Percentiles rank a stretch among this genome's conserved stretches.
Conservation (phyloP, 331 rosid species). For the Cydonia oblonga region DNA sequence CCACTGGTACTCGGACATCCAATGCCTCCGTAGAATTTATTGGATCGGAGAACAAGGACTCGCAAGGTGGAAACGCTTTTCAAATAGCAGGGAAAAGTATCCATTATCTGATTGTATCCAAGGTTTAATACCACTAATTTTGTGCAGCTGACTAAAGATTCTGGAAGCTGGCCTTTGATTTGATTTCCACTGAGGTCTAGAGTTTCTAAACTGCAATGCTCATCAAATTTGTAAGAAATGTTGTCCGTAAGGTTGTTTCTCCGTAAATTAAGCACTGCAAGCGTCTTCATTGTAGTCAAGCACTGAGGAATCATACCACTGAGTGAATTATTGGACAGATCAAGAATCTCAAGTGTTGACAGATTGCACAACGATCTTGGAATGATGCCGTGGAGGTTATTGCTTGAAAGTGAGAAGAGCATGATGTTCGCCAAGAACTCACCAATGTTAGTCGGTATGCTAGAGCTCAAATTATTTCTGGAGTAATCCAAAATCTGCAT, state of each 20-base stretch:
- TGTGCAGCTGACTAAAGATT: constrained; percentile 9
- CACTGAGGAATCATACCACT: background rate
- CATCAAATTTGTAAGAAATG: background rate
- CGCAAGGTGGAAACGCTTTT: background rate
- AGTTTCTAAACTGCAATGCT: constrained; percentile 8
- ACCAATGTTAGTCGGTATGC: background rate
- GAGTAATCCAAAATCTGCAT: background rate
- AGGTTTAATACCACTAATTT: constrained; percentile 9
- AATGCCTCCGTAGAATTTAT: background rate
- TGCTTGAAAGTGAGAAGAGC: constrained; percentile 9
- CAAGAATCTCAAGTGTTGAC: background rate
- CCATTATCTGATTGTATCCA: constrained; percentile 3
- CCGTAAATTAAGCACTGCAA: background rate
- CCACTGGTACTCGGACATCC: background rate
- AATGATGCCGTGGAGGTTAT: constrained; percentile 7
- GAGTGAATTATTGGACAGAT: background rate
- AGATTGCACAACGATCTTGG: background rate
- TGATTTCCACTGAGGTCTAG: constrained; percentile 10
- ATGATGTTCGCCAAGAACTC: rapidly evolving
- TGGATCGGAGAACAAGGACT: background rate
- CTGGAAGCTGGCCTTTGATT: constrained; percentile 14
- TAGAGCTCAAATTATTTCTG: constrained; percentile 7
- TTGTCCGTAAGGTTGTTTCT: background rate
- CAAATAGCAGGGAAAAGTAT: constrained; percentile 17
- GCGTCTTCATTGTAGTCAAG: background rate